These are phyloP conservation scores for Brassica cretica DNA, from an alignment of 345 rosid species.

Conservation along the genomic window DNA sequence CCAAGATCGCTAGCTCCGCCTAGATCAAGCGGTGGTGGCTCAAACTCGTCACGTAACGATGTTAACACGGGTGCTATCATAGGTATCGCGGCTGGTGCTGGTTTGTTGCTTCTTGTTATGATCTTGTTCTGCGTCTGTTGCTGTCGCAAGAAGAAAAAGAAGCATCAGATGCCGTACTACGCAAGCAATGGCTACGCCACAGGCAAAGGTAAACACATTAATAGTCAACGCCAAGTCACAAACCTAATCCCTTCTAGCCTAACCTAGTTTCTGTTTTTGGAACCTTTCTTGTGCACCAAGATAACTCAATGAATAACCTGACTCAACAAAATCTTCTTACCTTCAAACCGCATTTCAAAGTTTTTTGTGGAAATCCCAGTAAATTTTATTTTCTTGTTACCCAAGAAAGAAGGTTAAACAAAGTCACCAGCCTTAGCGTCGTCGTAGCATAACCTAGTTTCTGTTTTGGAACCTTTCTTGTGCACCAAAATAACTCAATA, in stretches of 20 bases:
- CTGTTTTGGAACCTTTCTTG: slow-evolving; percentile 11
- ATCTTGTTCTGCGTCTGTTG: slow-evolving; percentile 43
- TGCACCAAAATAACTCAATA: not conserved
- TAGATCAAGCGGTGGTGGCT: slow-evolving; percentile 33
- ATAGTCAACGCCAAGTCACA: slow-evolving; percentile 6
- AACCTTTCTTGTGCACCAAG: slow-evolving; percentile 14
- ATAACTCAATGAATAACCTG: not conserved
- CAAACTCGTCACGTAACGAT: slow-evolving; percentile 18
- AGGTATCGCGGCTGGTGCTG: slow-evolving; percentile 51
- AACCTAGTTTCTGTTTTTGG: slow-evolving; percentile 7
- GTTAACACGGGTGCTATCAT: slow-evolving; percentile 22
- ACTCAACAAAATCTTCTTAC: not conserved
- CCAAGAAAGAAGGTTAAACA: not conserved
- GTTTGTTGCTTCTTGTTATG: slow-evolving; percentile 45
- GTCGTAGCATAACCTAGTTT: not conserved
- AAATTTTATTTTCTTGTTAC: not conserved
- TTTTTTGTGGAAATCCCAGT: not conserved
- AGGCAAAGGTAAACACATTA: slow-evolving; percentile 13
- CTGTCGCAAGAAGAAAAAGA: slow-evolving; percentile 53
- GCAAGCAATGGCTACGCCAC: slow-evolving; percentile 24
- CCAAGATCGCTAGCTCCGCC: slow-evolving; percentile 38
- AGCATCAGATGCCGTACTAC: slow-evolving; percentile 39
- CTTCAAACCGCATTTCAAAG: not conserved
- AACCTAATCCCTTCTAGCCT: not conserved
- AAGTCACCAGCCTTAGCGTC: not conserved